Conservation (phyloP, 176 grass and related monocot genomes). For the Oryza nivara region DNA sequence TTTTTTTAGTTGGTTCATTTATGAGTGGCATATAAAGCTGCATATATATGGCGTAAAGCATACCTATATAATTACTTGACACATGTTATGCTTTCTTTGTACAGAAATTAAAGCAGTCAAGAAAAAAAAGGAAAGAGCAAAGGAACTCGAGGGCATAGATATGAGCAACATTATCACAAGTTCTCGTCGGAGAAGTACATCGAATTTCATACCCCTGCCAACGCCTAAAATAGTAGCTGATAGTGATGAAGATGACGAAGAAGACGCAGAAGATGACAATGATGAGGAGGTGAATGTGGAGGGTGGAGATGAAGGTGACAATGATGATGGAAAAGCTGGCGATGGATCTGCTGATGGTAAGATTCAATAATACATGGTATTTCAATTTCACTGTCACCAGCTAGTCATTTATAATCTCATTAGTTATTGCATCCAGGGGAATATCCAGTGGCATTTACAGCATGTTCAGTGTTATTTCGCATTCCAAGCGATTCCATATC, state of each 20-base stretch:
- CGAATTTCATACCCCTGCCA: conserved; percentile 72
- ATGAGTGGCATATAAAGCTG: not conserved
- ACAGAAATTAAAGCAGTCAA: conserved; percentile 92
- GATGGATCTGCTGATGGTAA: conserved; percentile 59
- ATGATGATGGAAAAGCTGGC: conserved; percentile 43
- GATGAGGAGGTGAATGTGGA: conserved; percentile 56
- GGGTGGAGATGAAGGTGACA: conserved; percentile 46
- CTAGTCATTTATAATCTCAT: not conserved
- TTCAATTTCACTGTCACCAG: conserved; percentile 7
- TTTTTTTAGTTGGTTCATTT: not conserved
- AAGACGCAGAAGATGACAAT: conserved; percentile 33
- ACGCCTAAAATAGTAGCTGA: conserved; percentile 63
- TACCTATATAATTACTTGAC: conserved; percentile 23
- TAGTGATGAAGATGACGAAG: conserved; percentile 56
- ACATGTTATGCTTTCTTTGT: conserved; percentile 31
- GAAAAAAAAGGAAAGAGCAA: conserved; percentile 93
- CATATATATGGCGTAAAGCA: conserved; percentile 23
- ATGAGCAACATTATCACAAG: conserved; percentile 92
- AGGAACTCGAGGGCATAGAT: conserved; percentile 96
- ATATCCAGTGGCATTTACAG: conserved; percentile 4
- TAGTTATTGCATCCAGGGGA: not conserved
- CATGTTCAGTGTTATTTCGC: not conserved
- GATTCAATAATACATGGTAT: conserved; percentile 17
- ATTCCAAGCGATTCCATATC: not conserved
- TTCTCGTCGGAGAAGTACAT: conserved; percentile 71